Evolutionary conservation across 371 early-diverging fungal genomes (phyloP), one percentile per base, ranked within the genome.

Genomic region (Mortierella sp.): DNA sequence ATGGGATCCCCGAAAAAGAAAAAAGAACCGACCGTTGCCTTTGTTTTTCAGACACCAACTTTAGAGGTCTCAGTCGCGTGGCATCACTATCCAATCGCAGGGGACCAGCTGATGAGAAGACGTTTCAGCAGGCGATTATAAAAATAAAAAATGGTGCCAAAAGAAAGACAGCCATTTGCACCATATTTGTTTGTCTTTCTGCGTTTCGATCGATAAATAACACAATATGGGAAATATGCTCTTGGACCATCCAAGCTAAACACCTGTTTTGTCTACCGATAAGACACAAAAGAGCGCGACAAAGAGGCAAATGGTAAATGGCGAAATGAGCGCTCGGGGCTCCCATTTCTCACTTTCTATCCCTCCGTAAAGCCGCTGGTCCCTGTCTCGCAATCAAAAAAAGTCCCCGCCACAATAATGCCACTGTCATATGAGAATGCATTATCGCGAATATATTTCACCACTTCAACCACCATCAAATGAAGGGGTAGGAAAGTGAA

Each of bases 211-310:
- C 58, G 31, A 58, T 34, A n/a, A n/a, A n/a, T 58, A 34, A 29
- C 34, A 44, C 24, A 50, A 1, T 24, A 45, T 34, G 14, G 58
- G 8, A 47, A 70, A 45, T 63, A 58, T 45, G 61, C 55, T 61
- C 63, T 63, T 69, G 70, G 50, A 69, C 70, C 53, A 52, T 55
- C 19, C 39, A 45, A 43, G 61, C 61, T 48, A 68, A 68, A 50
- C 73, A 73, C 39, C 73, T 73, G 73, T 66, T 73, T 73, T 16
- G 73, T 44, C 73, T 73, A 74, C 40, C 44, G 58, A 73, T 73
- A 73, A 58, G 67, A 58, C 31, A 24, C 31, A 24, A 63, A 31
- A 34, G 58, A 34, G 58, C 58, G 58, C 58, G 58, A 58, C 58
- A 14, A 14, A 65, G 29, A 55, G n/a, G n/a, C n/a, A n/a, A n/a